These are phyloP conservation scores for Begonia fuchsioides DNA, from an alignment of 306 rosid species.

Conservation along the genomic window DNA sequence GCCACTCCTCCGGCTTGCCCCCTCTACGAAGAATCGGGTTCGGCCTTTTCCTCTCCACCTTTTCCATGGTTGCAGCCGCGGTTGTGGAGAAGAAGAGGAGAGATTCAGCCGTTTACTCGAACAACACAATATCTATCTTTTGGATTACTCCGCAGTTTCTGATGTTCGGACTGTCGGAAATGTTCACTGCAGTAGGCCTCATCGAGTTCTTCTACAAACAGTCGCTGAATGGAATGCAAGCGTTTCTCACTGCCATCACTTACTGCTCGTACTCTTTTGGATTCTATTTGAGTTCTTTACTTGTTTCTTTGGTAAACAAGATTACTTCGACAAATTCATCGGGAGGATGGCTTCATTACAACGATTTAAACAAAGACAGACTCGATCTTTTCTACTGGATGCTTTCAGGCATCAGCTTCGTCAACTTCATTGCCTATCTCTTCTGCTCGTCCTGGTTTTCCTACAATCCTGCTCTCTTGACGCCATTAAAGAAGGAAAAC, in stretches of 20 bases:
- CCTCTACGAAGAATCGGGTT: conserved; percentile 66
- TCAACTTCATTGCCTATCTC: conserved; percentile 69
- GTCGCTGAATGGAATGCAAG: conserved; percentile 63
- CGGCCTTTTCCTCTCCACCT: conserved; percentile 73
- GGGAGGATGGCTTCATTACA: conserved; percentile 65
- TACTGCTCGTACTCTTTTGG: conserved; percentile 92
- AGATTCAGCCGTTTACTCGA: conserved; percentile 31
- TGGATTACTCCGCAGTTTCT: conserved; percentile 96
- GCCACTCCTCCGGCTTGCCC: conserved; percentile 72
- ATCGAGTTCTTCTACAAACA: conserved; percentile 86
- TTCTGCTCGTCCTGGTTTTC: conserved; percentile 67
- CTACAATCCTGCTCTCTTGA: conserved; percentile 20
- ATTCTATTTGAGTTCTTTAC: conserved; percentile 61
- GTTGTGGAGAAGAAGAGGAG: conserved; percentile 65
- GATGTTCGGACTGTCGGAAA: conserved; percentile 83
- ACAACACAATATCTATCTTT: conserved; percentile 52
- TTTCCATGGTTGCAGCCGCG: conserved; percentile 91
- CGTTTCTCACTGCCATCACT: conserved; percentile 73
- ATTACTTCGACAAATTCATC: conserved; percentile 30
- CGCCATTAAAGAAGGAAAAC: conserved; percentile 7
- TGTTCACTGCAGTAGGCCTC: conserved; percentile 82
- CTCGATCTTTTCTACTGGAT: conserved; percentile 83
- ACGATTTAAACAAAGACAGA: conserved; percentile 67
- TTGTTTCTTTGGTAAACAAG: conserved; percentile 67
- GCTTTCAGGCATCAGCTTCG: conserved; percentile 56